A percentile compares a stretch with the other conserved stretches of the same genome.
Conservation (phyloP, 352 stramenopile genomes). For the Globisporangium apiculatum region DNA sequence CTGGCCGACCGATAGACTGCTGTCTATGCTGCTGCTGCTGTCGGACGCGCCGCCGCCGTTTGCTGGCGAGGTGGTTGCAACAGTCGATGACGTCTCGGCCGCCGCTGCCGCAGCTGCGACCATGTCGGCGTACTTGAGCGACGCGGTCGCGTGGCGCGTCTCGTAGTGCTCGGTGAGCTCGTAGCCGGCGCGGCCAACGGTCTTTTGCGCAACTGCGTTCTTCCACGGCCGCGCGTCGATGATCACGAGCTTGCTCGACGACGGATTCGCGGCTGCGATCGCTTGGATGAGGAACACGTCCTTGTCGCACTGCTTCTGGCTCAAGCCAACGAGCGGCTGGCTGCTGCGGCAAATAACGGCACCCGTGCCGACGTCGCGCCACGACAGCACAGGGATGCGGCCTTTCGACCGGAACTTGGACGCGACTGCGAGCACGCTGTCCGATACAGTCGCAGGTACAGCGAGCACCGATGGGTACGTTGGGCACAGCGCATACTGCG, state of each 20-base stretch:
- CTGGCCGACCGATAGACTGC: neutral
- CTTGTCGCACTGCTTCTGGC: slow-evolving; percentile 76
- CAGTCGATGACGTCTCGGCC: slow-evolving; percentile 12
- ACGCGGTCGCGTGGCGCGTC: slow-evolving; percentile 49
- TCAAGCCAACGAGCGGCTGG: slow-evolving; percentile 77
- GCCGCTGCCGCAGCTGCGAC: slow-evolving; percentile 23
- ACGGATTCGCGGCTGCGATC: slow-evolving; percentile 69
- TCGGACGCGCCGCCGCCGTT: neutral
- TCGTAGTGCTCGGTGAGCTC: slow-evolving; percentile 85
- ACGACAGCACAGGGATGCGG: slow-evolving; percentile 79
- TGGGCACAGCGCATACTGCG: slow-evolving; percentile 56
- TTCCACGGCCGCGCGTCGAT: slow-evolving; percentile 87
- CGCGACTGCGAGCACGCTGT: slow-evolving; percentile 51
- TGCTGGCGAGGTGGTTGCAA: slow-evolving; percentile 14
- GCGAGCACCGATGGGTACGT: slow-evolving; percentile 79
- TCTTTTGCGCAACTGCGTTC: slow-evolving; percentile 88
- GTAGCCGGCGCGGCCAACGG: slow-evolving; percentile 80
- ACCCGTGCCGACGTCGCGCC: slow-evolving; percentile 61
- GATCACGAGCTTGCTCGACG: slow-evolving; percentile 80
- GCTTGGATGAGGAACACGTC: slow-evolving; percentile 81
- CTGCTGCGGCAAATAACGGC: slow-evolving; percentile 78
- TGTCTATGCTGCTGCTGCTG: neutral
- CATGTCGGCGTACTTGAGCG: slow-evolving; percentile 62
- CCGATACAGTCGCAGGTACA: slow-evolving; percentile 52
- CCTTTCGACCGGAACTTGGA: slow-evolving; percentile 84